These are phyloP conservation scores for Aureobasidium sp. DNA, from an alignment of 2,329 filamentous ascomycete genomes.

Conservation along the genomic window DNA sequence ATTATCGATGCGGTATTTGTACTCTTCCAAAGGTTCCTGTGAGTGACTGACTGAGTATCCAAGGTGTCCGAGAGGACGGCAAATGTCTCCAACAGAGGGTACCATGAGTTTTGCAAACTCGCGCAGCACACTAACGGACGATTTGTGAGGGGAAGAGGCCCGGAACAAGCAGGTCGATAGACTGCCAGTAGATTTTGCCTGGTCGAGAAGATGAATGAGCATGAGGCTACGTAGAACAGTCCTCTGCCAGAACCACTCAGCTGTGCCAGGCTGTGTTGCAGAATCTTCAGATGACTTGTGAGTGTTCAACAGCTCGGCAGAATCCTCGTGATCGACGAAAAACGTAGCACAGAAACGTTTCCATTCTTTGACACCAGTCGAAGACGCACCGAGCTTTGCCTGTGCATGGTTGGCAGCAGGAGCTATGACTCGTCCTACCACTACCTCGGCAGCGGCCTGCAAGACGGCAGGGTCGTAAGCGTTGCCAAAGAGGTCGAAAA, in stretches of 20 bases:
- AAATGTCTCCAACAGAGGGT: constrained; percentile 53
- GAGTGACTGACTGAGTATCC: constrained; percentile 49
- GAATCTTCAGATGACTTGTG: constrained; percentile 12
- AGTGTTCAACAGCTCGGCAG: constrained; percentile 4
- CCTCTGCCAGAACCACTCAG: constrained; percentile 47
- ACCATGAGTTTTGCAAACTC: constrained; percentile 48
- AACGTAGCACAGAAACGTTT: constrained; percentile 49
- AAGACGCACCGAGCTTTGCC: background rate
- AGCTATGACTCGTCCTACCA: constrained; percentile 46
- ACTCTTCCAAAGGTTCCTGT: constrained; percentile 54
- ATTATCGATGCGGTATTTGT: constrained; percentile 51
- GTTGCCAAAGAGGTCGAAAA: constrained; percentile 51
- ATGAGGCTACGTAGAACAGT: constrained; percentile 53
- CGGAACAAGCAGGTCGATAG: constrained; percentile 44
- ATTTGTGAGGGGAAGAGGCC: constrained; percentile 47
- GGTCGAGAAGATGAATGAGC: constrained; percentile 54
- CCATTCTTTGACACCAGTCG: constrained; percentile 18
- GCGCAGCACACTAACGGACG: constrained; percentile 48
- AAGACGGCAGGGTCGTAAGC: constrained; percentile 49
- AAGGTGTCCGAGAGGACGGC: constrained; percentile 48
- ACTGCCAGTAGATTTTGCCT: constrained; percentile 37
- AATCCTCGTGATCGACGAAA: constrained; percentile 52
- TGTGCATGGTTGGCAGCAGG: background rate
- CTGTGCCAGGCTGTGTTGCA: constrained; percentile 29
- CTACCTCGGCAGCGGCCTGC: constrained; percentile 49